Evolutionary conservation across 1,284 basidiomycete species (phyloP), one percentile per base, ranked within the genome.

Genomic region (Schizopora paradoxa): DNA sequence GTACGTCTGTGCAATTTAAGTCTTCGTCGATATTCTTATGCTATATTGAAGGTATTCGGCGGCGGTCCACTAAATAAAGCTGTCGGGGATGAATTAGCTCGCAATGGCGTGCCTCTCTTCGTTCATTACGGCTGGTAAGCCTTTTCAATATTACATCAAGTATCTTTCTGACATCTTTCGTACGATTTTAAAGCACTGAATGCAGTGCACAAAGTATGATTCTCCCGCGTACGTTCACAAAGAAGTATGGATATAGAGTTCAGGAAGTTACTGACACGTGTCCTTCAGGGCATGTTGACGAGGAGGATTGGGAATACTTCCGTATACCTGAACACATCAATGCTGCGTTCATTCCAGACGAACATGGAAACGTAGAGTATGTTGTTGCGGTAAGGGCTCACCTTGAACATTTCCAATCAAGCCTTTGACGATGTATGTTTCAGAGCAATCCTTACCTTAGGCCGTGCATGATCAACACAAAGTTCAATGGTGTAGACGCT

Each of bases 61-160:
- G 64, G 63, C 22, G 60, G 57, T 5, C 56, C 60, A 6, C 45
- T 66, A 4, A 54, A 52, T 21, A 54, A 60, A 27, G 47, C 50
- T 6, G 58, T 55, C 8, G 64, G 64, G 8, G 56, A 63, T 45
- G 27, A 35, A 25, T 44, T 65, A 6, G 44, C 49, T 8, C 22
- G 16, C 6, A 36, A 58, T 39, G 61, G 63, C 8, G 56, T 62
- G 7, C 33, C 37, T 31, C 8, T 51, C 14, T 34, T 39, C 32
- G 31, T 29, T 18, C 18, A 21, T 16, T 47, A 43, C 36, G 49
- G 29, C 28, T 35, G 36, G 48, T 49, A 36, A 39, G 48, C 18
- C 18, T 5, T 38, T 14, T 11, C 16, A 4, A n/a, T 42, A 21
- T 2, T 14, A n/a, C 2, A 16, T 33, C 34, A 19, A 7, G n/a